Conservation (phyloP, 140 eudicot species). For the Erigeron philadelphicus region DNA sequence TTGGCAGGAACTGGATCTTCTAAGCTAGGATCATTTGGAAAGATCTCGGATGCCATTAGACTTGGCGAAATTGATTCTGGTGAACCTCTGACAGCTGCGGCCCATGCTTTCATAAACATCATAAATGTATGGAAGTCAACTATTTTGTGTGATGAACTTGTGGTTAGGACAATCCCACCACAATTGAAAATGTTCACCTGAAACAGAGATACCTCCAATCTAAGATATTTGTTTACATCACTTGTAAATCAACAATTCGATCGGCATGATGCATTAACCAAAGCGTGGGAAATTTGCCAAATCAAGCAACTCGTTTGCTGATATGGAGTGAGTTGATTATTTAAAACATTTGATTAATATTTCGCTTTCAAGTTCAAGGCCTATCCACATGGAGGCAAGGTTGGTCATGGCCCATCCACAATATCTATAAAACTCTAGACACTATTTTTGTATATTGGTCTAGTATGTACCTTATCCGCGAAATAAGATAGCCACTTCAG, state of each 20-base stretch:
- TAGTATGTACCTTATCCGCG: too few species aligned
- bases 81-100: slow-evolving; percentile 22
- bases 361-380: too few species aligned
- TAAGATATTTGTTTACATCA: not conserved
- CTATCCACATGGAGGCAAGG: too few species aligned
- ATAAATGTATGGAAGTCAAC: slow-evolving; percentile 13
- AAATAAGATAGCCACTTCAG: too few species aligned
- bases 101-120: slow-evolving; percentile 35
- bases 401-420: too few species aligned
- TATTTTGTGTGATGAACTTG: slow-evolving; percentile 31
- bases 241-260: not conserved
- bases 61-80: slow-evolving; percentile 10
- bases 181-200: slow-evolving; percentile 33
- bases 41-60: slow-evolving; percentile 17
- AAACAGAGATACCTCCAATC: not conserved
- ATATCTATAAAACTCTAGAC: too few species aligned
- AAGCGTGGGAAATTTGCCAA: too few species aligned
- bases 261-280: not conserved
- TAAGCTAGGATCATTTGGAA: slow-evolving; percentile 21
- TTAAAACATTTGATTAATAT: too few species aligned
- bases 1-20: slow-evolving; percentile 14
- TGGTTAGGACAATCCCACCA: slow-evolving; percentile 37
- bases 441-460: too few species aligned
- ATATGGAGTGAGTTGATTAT: too few species aligned
- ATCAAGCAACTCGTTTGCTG: too few species aligned